Conservation (phyloP, 108 stramenopile genomes). For the Epithemia pelagica region DNA sequence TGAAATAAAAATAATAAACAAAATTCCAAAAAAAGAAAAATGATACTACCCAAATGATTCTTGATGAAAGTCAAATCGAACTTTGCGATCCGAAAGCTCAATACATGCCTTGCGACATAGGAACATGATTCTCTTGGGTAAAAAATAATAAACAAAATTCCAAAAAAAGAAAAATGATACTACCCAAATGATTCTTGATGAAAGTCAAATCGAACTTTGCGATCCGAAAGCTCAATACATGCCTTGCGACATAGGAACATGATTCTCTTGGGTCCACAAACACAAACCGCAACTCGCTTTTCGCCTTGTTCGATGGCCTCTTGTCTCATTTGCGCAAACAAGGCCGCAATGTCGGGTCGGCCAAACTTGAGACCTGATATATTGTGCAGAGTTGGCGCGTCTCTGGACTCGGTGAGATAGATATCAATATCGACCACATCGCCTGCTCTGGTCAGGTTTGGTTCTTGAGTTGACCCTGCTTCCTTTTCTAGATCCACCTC, state of each 20-base stretch:
- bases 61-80: conserved; percentile 25
- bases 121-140: conserved; percentile 20
- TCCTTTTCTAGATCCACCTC: no score
- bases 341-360: conserved; percentile 27
- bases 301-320: conserved; percentile 21
- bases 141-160: conserved; percentile 42
- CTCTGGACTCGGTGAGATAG: conserved; percentile 23
- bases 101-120: conserved; percentile 16
- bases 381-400: no score
- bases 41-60: conserved; percentile 12
- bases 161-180: no score
- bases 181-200: conserved; percentile 14
- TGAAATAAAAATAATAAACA: no score
- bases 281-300: conserved; percentile 36
- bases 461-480: no score
- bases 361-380: conserved; percentile 3
- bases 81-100: conserved; percentile 13
- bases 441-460: no score
- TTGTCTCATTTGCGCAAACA: conserved; percentile 24
- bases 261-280: conserved; percentile 32
- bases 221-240: conserved; percentile 18
- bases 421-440: conserved; percentile 20
- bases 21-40: no score
- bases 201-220: conserved; percentile 22
- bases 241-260: conserved; percentile 12